These are phyloP conservation scores for Penicillium frequentans DNA, from an alignment of 2,329 filamentous ascomycete genomes.

Conservation along the genomic window DNA sequence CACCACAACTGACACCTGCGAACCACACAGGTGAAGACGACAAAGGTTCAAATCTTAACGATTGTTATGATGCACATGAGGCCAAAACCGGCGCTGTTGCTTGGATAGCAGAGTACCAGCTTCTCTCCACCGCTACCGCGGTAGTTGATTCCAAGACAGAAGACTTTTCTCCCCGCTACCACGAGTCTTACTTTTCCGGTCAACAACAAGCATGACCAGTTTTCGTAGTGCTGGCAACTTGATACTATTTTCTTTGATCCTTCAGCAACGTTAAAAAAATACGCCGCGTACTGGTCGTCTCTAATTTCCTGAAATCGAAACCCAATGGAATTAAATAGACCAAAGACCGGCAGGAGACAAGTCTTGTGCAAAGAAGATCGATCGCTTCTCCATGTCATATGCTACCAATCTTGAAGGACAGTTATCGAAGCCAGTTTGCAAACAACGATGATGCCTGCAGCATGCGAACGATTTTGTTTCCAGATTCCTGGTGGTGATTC, in stretches of 20 bases:
- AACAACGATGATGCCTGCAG: too few relatives aligned
- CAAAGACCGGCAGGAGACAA: neutral
- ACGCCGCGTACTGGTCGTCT: neutral
- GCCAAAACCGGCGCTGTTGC: neutral
- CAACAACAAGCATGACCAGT: neutral
- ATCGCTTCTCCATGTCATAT: too few relatives aligned
- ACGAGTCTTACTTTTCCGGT: neutral
- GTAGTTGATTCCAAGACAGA: neutral
- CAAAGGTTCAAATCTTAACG: neutral
- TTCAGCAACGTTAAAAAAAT: neutral
- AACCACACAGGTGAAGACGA: neutral
- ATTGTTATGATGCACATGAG: neutral
- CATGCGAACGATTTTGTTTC: too few relatives aligned
- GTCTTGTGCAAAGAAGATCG: neutral
- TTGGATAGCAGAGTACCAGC: neutral
- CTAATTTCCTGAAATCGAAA: neutral
- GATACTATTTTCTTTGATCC: neutral
- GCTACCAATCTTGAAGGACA: too few relatives aligned
- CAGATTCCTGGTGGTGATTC: too few relatives aligned
- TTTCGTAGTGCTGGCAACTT: neutral
- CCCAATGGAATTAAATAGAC: neutral
- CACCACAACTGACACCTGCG: neutral
- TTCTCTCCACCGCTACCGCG: neutral
- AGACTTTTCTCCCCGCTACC: neutral
- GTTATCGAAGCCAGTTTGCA: too few relatives aligned